Conservation (phyloP, 2,329 filamentous ascomycete genomes). For the Macrophomina pseudophaseolina region DNA sequence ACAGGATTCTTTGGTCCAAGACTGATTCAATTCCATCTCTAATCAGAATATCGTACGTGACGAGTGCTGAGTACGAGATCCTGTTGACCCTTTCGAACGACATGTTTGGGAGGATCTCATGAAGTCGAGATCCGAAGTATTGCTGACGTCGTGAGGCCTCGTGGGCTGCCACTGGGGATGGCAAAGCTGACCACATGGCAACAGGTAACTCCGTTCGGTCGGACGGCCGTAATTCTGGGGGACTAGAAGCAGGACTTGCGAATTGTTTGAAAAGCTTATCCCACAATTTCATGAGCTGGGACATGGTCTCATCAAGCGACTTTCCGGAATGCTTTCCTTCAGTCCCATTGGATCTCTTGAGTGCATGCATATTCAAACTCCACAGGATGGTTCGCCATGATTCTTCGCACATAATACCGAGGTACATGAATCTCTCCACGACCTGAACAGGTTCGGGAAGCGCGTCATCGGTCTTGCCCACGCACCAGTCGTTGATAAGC, state of each 20-base stretch:
- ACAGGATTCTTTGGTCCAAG: constrained; percentile 30
- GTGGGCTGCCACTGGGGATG: background rate
- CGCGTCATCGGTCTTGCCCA: constrained; percentile 21
- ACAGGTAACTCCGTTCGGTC: background rate
- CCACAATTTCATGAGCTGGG: background rate
- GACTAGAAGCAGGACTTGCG: background rate
- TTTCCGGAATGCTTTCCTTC: background rate
- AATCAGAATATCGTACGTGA: constrained; percentile 39
- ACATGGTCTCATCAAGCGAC: background rate
- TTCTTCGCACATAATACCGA: constrained; percentile 34
- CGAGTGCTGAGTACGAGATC: constrained; percentile 34
- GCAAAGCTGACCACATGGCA: constrained; percentile 12
- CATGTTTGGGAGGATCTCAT: background rate
- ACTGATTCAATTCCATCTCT: constrained; percentile 28
- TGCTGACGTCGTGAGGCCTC: background rate
- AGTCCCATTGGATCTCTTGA: background rate
- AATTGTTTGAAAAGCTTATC: background rate
- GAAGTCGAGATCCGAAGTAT: background rate
- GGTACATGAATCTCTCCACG: constrained; percentile 38
- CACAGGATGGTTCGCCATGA: constrained; percentile 35
- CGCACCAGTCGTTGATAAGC: constrained; percentile 32
- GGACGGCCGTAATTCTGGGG: background rate
- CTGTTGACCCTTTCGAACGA: background rate
- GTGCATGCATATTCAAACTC: constrained; percentile 34
- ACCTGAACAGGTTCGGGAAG: constrained; percentile 34